Evolutionary conservation across 2,329 filamentous ascomycete genomes (phyloP), one percentile per base, ranked within the genome.

Genomic region (Fusarium circinatum): DNA sequence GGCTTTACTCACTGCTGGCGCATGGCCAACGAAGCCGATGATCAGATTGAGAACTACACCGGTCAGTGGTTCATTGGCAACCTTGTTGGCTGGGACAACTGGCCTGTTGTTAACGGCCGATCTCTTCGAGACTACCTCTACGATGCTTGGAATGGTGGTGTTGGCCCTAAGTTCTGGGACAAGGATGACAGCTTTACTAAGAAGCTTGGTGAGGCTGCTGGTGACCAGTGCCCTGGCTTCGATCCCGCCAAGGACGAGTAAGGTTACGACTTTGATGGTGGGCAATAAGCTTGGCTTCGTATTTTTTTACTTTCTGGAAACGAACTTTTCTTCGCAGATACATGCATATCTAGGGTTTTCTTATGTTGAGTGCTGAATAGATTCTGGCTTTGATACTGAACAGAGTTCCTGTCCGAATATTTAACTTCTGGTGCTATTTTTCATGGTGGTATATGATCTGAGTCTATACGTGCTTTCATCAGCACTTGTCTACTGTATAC

Each of bases 1-100:
- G 68, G 48, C 5, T 68, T 62, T 17, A 83, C 82, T 22, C 82
- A 83, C 68, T 79, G 76, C 55, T 82, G 83, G 77, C 81, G 82
- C 20, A 82, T 82, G 60, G 79, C 72, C 11, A 71, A 67, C 20
- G 64, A 62, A 1, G 64, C 54, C 2, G 79, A 80, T 11, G 78
- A 77, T 6, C 28, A 26, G 3, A 67, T 79, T 28, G 81, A 83
- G 76, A 84, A 83, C 62, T 76, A 78, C 41, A 78, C 73, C 44
- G 80, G 81, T 0, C 66, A 77, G 24, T 84, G 82, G 82, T 82
- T 82, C 59, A 66, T 78, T 2, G 80, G 73, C 2, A 61, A 73
- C 28, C 74, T 83, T 13, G 57, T 71, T 17, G 69, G 69, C 1
- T 71, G 69, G 69, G 62, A 71, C 18, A 67, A 71, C 62, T 71